Base-by-base conservation (phyloP, 2,329 filamentous ascomycete species). In the Ascochyta pisi region DNA sequence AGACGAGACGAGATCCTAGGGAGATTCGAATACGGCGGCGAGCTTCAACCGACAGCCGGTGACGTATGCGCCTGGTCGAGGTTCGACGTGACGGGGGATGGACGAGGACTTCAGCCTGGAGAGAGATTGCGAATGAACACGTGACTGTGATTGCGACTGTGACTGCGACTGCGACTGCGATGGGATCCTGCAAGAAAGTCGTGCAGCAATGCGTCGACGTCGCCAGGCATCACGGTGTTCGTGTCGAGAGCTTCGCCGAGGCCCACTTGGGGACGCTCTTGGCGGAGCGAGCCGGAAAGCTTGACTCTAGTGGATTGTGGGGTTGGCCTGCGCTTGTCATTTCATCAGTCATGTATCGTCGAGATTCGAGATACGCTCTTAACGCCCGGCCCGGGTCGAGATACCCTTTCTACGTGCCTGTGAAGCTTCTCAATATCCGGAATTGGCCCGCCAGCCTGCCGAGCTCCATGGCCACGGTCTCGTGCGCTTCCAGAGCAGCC, bases 361-460 rank as follows among this genome's bases (percentile, higher is more conserved):
- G 22, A 52, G 54, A 57, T 40, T 52, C 34, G 16, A 52, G 54
- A 57, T 40, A 57, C 54, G 54, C 54, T 26, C 39, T 57, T 57
- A 42, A 57, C 54, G 54, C 54, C 48, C 26, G 47, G 16, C 26
- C 49, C 44, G 44, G 49, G 16, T 26, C 22, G 9, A 31, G 34
- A 52, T 49, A 41, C 43, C 49, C 29, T 51, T 56, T 40, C 33
- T 37, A 44, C 19, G 19, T 33, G 9, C 12, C 4, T 27, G 23
- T 22, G 39, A 6, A 47, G 24, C 16, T 31, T 10, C 24, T 40
- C 33, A 26, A 19, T 15, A 3, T n/a, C 43, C 46, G 47, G 27
- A 9, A 19, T 10, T 43, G 31, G 8, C 33, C 19, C 31, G 10
- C 37, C 26, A 45, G 24, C 35, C 15, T 31, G 53, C 41, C 41